Evolutionary conservation across 2,329 filamentous ascomycete genomes (phyloP).

Genomic region (Myriosclerotinia scirpicola): DNA sequence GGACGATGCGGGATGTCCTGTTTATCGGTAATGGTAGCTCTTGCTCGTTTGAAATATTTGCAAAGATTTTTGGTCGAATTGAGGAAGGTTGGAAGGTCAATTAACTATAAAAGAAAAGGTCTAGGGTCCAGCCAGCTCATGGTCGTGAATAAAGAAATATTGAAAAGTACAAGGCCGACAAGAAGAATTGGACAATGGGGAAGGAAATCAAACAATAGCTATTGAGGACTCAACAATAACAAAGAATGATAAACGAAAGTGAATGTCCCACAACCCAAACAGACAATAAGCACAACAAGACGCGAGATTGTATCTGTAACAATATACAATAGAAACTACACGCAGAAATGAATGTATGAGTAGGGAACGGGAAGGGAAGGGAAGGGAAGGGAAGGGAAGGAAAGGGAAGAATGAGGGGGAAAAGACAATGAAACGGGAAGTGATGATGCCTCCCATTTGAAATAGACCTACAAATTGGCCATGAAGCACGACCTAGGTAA

Average conservation of each 20-base stretch:
- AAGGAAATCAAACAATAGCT: constrained; percentile 18
- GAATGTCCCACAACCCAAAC: constrained; percentile 24
- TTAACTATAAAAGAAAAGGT: constrained; percentile 20
- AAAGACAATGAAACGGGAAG: constrained; percentile 14
- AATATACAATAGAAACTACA: constrained; percentile 25
- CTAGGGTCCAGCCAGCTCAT: constrained; percentile 15
- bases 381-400: constrained; percentile 12
- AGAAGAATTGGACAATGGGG: constrained; percentile 25
- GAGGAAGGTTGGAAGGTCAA: constrained; percentile 18
- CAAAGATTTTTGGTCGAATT: not conserved
- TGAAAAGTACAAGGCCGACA: constrained; percentile 16
- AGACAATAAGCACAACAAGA: constrained; percentile 11
- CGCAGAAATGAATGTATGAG: constrained; percentile 21
- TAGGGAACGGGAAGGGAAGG: constrained; percentile 10
- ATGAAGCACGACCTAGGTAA: constrained; percentile 25
- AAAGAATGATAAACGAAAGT: constrained; percentile 26
- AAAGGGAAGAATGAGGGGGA: constrained; percentile 31
- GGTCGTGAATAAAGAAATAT: constrained; percentile 10
- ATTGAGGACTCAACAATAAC: constrained; percentile 27
- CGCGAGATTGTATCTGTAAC: constrained; percentile 25
- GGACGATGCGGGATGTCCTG: not conserved
- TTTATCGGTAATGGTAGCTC: constrained; percentile 11
- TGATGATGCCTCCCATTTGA: constrained; percentile 14
- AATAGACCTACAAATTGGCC: constrained; percentile 22
- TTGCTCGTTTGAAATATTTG: constrained; percentile 6